Conservation (phyloP, 257 asterid species). For the Leptodermis oblonga region DNA sequence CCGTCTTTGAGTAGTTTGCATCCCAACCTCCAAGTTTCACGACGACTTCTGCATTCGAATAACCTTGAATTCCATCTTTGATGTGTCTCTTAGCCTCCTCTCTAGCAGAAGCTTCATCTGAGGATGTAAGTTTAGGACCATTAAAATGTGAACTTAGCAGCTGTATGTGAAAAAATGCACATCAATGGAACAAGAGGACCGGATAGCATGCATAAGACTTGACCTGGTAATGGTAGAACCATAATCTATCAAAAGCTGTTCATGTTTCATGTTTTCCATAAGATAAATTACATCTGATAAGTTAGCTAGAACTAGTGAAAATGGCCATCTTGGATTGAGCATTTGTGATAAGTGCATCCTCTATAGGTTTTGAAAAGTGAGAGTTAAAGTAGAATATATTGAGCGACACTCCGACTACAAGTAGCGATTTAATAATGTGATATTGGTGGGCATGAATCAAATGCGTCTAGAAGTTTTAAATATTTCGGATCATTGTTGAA, state of each 20-base stretch:
- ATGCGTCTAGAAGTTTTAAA: too few relatives aligned
- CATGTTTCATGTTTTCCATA: neutral
- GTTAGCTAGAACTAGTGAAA: too few relatives aligned
- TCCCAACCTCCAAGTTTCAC: conserved; percentile 87
- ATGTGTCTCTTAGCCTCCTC: conserved; percentile 61
- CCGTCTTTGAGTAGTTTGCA: conserved; percentile 52
- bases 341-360: too few relatives aligned
- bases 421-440: too few relatives aligned
- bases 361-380: too few relatives aligned
- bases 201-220: neutral
- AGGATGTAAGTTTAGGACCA: neutral
- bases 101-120: conserved; percentile 81
- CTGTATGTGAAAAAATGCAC: neutral
- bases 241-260: neutral
- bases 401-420: too few relatives aligned
- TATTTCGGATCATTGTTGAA: too few relatives aligned
- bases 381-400: too few relatives aligned
- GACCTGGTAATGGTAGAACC: neutral
- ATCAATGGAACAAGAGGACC: neutral
- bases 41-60: conserved; percentile 71
- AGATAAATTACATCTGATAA: too few relatives aligned
- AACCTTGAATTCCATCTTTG: conserved; percentile 47
- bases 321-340: too few relatives aligned
- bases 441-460: too few relatives aligned
- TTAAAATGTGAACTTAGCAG: neutral